phyloP scores from a whole-genome alignment of 176 grass and related monocot species.

The Oropetium thomaeum region DNA sequence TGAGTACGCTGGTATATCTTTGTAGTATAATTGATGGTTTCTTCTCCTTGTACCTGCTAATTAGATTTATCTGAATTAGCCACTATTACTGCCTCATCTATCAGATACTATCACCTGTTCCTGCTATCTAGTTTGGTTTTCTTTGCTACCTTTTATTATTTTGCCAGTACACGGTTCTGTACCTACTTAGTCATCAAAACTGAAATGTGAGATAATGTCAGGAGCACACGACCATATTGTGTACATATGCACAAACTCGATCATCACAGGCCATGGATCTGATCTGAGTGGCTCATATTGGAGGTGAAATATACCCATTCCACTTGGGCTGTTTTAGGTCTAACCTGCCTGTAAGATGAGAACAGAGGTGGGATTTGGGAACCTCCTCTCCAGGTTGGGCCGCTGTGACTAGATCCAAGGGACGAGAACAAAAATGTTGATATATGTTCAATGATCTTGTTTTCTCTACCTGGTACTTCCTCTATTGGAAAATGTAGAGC shows the following conservation, averaged over 20 bases:
- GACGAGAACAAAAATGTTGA: not conserved
- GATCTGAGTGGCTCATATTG: not conserved
- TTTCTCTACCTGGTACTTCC: not conserved
- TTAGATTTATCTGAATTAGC: not conserved
- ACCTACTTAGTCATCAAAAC: not conserved
- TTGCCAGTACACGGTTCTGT: not conserved
- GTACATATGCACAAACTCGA: not conserved
- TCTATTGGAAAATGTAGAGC: not conserved
- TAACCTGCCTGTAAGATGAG: not conserved
- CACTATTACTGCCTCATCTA: not conserved
- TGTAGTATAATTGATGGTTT: not conserved
- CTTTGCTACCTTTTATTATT: not conserved
- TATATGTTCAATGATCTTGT: not conserved
- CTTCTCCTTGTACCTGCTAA: not conserved
- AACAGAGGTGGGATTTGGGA: not conserved
- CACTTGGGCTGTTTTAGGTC: not conserved
- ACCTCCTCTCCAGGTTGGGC: not conserved
- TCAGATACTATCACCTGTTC: not conserved
- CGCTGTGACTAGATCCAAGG: not conserved
- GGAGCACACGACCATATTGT: not conserved
- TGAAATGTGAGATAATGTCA: not conserved
- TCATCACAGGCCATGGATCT: not conserved
- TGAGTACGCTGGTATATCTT: conserved; percentile 7
- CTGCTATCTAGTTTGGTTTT: conserved; percentile 9
- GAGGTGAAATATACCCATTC: not conserved